phyloP scores from a whole-genome alignment of 257 asterid species.

The Datura wrightii region DNA sequence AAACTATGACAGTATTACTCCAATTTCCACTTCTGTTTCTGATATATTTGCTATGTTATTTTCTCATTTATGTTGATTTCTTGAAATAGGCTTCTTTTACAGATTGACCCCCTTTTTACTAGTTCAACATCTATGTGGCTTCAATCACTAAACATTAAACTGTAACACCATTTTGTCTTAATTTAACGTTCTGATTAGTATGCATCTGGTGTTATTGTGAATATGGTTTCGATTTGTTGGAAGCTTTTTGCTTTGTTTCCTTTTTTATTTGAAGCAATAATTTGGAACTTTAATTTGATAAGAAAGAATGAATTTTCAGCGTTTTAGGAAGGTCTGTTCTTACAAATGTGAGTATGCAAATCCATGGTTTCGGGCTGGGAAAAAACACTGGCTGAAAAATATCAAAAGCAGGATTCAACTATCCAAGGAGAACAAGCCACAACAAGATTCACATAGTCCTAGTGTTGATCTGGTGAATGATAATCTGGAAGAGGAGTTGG shows the following conservation, averaged over 20 bases:
- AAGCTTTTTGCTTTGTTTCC: background rate
- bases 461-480: conserved; percentile 16
- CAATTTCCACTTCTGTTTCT: background rate
- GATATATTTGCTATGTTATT: conserved; percentile 5
- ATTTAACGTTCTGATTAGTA: background rate
- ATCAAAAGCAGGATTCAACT: conserved; percentile 48
- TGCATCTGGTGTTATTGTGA: conserved; percentile 10
- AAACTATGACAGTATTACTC: conserved; percentile 43
- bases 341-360: conserved; percentile 48
- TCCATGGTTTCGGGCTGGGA: conserved; percentile 55
- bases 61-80: background rate
- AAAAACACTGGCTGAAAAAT: conserved; percentile 45
- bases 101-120: background rate
- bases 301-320: conserved; percentile 35
- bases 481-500: conserved; percentile 37
- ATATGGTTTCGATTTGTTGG: background rate
- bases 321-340: conserved; percentile 50
- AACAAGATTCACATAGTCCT: conserved; percentile 24
- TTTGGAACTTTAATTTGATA: background rate
- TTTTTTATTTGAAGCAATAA: background rate
- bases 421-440: background rate
- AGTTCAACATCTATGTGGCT: background rate
- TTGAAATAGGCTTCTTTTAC: background rate
- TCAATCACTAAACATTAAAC: conserved; percentile 12
- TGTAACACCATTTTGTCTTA: background rate